Evolutionary conservation across 805 yeast species (phyloP).

Genomic region (Candida arabinofermentans): DNA sequence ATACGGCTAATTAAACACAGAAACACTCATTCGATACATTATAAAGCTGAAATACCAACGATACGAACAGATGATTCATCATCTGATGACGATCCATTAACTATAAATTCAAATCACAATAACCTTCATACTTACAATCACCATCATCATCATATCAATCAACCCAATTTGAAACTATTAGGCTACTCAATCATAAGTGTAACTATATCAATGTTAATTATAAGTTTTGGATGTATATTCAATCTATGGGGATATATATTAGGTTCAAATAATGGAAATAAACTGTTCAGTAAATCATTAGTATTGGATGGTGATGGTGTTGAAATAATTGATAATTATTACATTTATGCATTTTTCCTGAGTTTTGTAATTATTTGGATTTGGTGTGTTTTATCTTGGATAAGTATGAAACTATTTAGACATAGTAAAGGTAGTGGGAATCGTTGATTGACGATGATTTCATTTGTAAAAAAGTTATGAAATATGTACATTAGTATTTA

Average conservation of each 20-base stretch:
- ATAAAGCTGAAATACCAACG: constrained; percentile 10
- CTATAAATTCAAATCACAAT: neutral
- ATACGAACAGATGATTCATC: constrained; percentile 1
- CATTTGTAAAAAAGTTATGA: too few species aligned
- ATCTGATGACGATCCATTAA: constrained; percentile 1
- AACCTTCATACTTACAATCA: too few species aligned
- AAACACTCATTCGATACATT: constrained; percentile 24
- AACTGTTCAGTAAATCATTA: constrained; percentile 4
- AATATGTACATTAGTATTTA: too few species aligned
- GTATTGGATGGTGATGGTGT: constrained; percentile 16
- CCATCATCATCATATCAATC: neutral
- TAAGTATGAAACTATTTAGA: constrained; percentile 73
- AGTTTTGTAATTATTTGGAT: constrained; percentile 43
- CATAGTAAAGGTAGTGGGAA: constrained; percentile 72
- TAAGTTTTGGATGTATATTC: constrained; percentile 28
- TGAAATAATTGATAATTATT: constrained; percentile 25
- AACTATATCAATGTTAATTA: constrained; percentile 25
- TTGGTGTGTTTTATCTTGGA: constrained; percentile 76
- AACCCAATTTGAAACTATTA: constrained; percentile 12
- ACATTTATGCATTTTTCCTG: constrained; percentile 27
- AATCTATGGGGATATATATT: constrained; percentile 31
- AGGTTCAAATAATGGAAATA: neutral
- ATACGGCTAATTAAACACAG: constrained; percentile 15
- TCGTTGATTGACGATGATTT: too few species aligned
- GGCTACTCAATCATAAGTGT: constrained; percentile 25